These are phyloP conservation scores for Terana coerulea DNA, from an alignment of 768 basidiomycete genomes.

Conservation along the genomic window DNA sequence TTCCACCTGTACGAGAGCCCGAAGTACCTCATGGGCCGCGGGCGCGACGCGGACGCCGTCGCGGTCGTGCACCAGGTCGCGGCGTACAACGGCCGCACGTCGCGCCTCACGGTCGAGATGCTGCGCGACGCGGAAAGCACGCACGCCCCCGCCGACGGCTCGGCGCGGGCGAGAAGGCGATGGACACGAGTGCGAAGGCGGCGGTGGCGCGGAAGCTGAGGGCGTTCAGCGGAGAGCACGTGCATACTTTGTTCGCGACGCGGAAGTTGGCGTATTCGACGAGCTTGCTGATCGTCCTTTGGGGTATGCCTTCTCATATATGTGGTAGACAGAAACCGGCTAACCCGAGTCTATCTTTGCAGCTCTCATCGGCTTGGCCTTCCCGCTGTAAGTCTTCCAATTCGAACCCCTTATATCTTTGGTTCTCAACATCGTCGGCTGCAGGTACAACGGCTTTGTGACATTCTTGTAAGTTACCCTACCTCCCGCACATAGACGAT, in stretches of 20 bases:
- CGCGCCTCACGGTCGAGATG: slow-evolving; percentile 47
- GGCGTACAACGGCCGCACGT: slow-evolving; percentile 49
- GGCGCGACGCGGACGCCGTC: slow-evolving; percentile 60
- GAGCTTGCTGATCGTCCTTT: slow-evolving; percentile 43
- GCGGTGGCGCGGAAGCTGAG: slow-evolving; percentile 37
- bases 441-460: slow-evolving; percentile 48
- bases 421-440: not conserved
- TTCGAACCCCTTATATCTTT: not conserved
- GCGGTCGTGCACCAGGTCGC: slow-evolving; percentile 62
- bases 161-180: slow-evolving; percentile 4
- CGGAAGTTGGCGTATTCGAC: slow-evolving; percentile 50
- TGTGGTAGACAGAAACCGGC: not conserved
- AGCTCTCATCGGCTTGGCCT: slow-evolving; percentile 77
- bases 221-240: slow-evolving; percentile 36
- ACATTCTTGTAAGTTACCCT: slow-evolving; percentile 43
- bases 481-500: not conserved
- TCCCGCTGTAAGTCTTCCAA: slow-evolving; percentile 48
- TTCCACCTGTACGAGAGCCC: slow-evolving; percentile 70
- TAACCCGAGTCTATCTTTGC: slow-evolving; percentile 11
- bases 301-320: slow-evolving; percentile 33
- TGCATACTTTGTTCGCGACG: slow-evolving; percentile 50
- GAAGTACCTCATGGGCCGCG: slow-evolving; percentile 68
- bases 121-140: slow-evolving; percentile 24
- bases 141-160: slow-evolving; percentile 8
- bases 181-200: slow-evolving; percentile 35